These are phyloP conservation scores for Sclerotinia spermophila DNA, from an alignment of 2,329 filamentous ascomycete genomes.

Conservation along the genomic window DNA sequence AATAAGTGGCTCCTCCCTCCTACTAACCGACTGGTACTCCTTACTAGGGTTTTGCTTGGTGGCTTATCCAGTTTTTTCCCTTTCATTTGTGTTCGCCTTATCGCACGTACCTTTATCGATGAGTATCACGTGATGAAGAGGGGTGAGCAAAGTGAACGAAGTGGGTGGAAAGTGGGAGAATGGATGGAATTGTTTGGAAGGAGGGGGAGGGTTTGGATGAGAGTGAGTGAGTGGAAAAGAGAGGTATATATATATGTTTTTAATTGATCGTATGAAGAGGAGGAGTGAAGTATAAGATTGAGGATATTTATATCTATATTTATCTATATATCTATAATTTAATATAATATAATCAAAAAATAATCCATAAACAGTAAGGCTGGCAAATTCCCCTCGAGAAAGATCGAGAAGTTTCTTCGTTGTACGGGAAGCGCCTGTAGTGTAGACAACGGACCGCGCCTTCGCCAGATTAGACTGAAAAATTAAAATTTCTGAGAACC, in stretches of 20 bases:
- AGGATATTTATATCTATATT: neutral
- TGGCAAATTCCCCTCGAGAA: slow-evolving; percentile 3
- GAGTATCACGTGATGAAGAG: neutral
- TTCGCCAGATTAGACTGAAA: slow-evolving; percentile 11
- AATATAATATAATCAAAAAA: neutral
- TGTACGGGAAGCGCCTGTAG: neutral
- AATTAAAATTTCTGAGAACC: slow-evolving; percentile 4
- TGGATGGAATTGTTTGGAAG: neutral
- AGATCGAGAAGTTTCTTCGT: slow-evolving; percentile 20
- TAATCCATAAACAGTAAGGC: neutral
- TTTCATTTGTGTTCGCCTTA: neutral
- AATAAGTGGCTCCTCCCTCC: neutral
- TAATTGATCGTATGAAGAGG: no score
- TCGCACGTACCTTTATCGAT: neutral
- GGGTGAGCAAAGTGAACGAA: neutral
- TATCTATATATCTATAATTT: neutral
- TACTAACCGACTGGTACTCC: no score
- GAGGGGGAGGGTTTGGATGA: neutral
- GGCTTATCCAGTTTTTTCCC: neutral
- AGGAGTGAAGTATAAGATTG: no score
- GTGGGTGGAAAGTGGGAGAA: slow-evolving; percentile 2
- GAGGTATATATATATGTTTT: neutral
- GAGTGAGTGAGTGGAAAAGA: neutral
- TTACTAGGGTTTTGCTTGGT: neutral
- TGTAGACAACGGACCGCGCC: slow-evolving; percentile 7